Evolutionary conservation across 306 rosid species (phyloP).

Genomic region (Comarum palustre): DNA sequence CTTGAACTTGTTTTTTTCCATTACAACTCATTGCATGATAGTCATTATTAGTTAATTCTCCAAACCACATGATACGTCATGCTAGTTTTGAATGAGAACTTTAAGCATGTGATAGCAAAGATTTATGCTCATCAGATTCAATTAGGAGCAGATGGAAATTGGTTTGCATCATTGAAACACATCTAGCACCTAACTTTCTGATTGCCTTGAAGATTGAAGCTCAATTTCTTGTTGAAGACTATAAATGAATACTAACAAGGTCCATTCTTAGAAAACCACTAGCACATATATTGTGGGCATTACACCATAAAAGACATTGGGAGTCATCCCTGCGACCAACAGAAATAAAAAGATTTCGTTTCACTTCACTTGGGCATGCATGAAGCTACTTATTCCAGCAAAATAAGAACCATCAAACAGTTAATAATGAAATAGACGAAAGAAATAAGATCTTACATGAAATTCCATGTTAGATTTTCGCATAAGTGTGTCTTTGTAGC

Average conservation of each 20-base stretch:
- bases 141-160: neutral
- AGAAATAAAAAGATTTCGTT: neutral
- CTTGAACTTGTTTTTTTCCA: neutral
- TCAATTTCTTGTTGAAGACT: neutral
- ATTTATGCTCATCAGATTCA: neutral
- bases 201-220: neutral
- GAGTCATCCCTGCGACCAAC: neutral
- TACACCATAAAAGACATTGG: neutral
- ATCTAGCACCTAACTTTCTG: neutral
- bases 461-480: slow-evolving; percentile 80
- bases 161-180: neutral
- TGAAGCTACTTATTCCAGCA: neutral
- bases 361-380: neutral
- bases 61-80: neutral
- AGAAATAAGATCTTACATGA: slow-evolving; percentile 51
- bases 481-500: slow-evolving; percentile 63
- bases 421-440: slow-evolving; percentile 12
- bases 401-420: neutral
- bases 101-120: neutral
- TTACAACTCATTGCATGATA: neutral
- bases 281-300: neutral
- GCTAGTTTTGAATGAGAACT: neutral
- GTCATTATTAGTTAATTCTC: neutral
- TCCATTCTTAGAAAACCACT: neutral
- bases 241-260: neutral